Conservation (phyloP, 768 basidiomycete species). For the Kwoniella bestiolae region DNA sequence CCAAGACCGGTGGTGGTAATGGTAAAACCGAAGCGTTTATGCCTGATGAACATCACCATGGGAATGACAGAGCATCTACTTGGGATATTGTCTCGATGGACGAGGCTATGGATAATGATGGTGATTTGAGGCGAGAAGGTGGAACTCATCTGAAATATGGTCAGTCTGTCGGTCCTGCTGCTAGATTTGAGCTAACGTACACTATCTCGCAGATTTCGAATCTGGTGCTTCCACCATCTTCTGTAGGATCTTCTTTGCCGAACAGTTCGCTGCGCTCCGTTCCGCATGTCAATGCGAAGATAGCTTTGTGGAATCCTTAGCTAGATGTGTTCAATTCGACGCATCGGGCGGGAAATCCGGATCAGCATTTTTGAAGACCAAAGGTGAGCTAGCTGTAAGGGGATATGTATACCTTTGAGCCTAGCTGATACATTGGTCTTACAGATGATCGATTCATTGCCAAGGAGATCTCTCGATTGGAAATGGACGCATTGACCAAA, state of each 20-base stretch:
- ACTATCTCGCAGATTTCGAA: conserved; percentile 94
- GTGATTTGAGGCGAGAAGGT: conserved; percentile 36
- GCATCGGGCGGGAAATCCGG: conserved; percentile 95
- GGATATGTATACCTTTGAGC: too few species aligned
- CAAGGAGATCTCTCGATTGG: conserved; percentile 88
- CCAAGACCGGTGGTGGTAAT: conserved; percentile 53
- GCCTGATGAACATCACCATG: conserved; percentile 77
- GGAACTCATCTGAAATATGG: conserved; percentile 58
- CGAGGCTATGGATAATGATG: conserved; percentile 57
- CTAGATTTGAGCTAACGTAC: too few species aligned
- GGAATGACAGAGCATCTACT: conserved; percentile 80
- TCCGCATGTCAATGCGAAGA: conserved; percentile 91
- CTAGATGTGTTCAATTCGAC: conserved; percentile 95
- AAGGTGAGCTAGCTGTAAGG: conserved; percentile 66
- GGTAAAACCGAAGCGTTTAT: conserved; percentile 84
- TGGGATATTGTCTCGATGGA: conserved; percentile 93
- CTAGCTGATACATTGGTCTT: neutral
- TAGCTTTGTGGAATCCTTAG: conserved; percentile 89
- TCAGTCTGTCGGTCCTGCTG: too few species aligned
- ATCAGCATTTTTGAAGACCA: conserved; percentile 92
- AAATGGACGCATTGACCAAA: conserved; percentile 91
- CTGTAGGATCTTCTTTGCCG: conserved; percentile 91
- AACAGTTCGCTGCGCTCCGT: conserved; percentile 93
- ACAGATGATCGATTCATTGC: conserved; percentile 97
- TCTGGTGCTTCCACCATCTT: conserved; percentile 88